These are phyloP conservation scores for Phytophthora pisi DNA, from an alignment of 352 stramenopile species.

Conservation along the genomic window DNA sequence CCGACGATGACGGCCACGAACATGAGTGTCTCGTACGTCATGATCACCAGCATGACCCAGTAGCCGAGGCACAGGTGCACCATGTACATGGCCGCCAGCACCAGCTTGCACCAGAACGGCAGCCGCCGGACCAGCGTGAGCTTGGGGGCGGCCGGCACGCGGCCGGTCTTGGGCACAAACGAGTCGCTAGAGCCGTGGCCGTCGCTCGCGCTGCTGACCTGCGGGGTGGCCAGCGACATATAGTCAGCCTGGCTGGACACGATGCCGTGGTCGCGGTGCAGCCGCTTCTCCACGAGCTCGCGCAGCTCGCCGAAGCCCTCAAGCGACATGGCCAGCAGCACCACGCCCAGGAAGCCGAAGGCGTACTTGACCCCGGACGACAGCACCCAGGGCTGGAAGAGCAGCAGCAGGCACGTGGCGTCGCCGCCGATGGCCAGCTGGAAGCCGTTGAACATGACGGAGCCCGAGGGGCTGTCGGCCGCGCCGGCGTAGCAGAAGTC, in stretches of 20 bases:
- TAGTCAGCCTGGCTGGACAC: constrained; percentile 70
- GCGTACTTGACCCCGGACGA: constrained; percentile 72
- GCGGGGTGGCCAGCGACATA: constrained; percentile 48
- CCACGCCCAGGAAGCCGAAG: constrained; percentile 74
- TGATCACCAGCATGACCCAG: constrained; percentile 87
- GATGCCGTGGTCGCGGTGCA: constrained; percentile 62
- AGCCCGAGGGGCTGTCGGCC: constrained; percentile 45
- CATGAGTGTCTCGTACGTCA: constrained; percentile 86
- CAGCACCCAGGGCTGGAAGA: constrained; percentile 84
- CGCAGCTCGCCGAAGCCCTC: constrained; percentile 68
- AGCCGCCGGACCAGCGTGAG: constrained; percentile 63
- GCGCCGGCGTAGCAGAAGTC: constrained; percentile 66
- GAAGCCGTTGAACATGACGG: constrained; percentile 88
- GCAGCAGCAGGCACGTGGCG: constrained; percentile 67
- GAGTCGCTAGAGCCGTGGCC: constrained; percentile 10
- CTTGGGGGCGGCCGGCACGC: constrained; percentile 26
- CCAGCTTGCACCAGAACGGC: constrained; percentile 58
- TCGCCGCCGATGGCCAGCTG: constrained; percentile 69
- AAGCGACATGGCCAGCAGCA: constrained; percentile 69
- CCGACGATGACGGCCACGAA: constrained; percentile 81
- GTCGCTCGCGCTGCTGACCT: constrained; percentile 19
- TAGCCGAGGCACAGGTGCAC: constrained; percentile 76
- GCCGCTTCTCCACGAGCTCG: constrained; percentile 45
- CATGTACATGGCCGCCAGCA: constrained; percentile 79
- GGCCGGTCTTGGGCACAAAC: constrained; percentile 33